Evolutionary conservation across 2,329 filamentous ascomycete genomes (phyloP).

Genomic region (Colletotrichum sojae): DNA sequence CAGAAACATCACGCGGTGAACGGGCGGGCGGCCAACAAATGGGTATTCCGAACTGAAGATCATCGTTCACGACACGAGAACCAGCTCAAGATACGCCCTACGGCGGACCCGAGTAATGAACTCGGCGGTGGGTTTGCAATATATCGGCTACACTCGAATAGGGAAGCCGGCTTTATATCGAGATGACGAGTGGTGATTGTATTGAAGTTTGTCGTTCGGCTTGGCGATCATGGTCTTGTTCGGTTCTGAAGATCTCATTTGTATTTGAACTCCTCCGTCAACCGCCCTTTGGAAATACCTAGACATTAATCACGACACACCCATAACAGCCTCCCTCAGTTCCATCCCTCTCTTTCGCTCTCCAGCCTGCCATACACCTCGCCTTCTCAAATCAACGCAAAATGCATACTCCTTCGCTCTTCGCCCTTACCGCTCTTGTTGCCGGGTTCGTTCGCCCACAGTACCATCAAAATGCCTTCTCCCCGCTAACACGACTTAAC

Average conservation of each 20-base stretch:
- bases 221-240: slow-evolving; percentile 1
- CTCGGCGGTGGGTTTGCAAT: neutral
- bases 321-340: neutral
- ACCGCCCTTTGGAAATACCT: neutral
- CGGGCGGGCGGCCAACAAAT: too few species aligned
- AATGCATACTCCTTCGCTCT: neutral
- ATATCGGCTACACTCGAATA: neutral
- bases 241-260: neutral
- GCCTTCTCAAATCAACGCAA: neutral
- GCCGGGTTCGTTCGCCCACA: slow-evolving; percentile 3
- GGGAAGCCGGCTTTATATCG: neutral
- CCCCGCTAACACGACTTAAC: too few species aligned
- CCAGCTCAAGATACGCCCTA: neutral
- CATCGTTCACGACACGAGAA: neutral
- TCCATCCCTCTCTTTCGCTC: neutral
- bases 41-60: neutral
- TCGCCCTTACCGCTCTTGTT: neutral
- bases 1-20: neutral
- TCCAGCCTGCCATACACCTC: neutral
- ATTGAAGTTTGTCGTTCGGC: neutral
- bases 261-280: neutral
- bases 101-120: neutral
- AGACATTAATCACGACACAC: neutral
- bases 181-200: neutral
- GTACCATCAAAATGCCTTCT: too few species aligned